These are phyloP conservation scores for Boechera stricta DNA, from an alignment of 345 rosid species.

Conservation along the genomic window DNA sequence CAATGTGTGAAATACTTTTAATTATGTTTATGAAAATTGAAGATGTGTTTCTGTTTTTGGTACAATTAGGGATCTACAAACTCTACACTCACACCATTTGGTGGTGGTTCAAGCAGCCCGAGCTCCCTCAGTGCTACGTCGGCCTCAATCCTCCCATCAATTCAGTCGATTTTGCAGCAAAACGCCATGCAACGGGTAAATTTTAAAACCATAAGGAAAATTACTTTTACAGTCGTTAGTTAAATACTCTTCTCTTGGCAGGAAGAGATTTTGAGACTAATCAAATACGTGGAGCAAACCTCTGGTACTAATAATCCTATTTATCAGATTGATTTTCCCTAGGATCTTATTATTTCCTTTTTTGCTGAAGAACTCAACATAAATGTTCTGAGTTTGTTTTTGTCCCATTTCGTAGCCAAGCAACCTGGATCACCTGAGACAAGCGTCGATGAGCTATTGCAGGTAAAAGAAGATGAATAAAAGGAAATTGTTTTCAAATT, in stretches of 20 bases:
- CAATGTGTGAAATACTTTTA: conserved; percentile 14
- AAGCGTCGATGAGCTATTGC: conserved; percentile 59
- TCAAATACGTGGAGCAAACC: conserved; percentile 76
- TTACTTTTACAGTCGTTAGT: neutral
- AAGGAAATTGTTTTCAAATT: neutral
- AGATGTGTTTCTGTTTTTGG: conserved; percentile 27
- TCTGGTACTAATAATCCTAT: conserved; percentile 60
- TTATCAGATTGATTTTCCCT: conserved; percentile 3
- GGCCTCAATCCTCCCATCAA: conserved; percentile 65
- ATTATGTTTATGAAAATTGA: conserved; percentile 12
- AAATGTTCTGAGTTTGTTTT: conserved; percentile 30
- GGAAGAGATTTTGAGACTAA: conserved; percentile 90
- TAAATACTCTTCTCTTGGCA: conserved; percentile 50
- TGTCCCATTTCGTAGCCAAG: conserved; percentile 61
- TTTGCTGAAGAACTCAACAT: conserved; percentile 21
- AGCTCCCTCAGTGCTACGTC: conserved; percentile 54
- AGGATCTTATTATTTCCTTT: neutral
- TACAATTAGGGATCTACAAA: conserved; percentile 68
- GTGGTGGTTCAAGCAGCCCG: conserved; percentile 58
- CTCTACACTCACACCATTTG: conserved; percentile 51
- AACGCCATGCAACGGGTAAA: conserved; percentile 78
- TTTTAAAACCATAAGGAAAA: neutral
- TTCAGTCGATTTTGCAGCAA: conserved; percentile 86
- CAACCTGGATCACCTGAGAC: conserved; percentile 61
- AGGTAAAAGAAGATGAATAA: conserved; percentile 49